Evolutionary conservation across 2,329 filamentous ascomycete genomes (phyloP), one percentile per base, ranked within the genome.

Genomic region (Penicillium verrucosum): DNA sequence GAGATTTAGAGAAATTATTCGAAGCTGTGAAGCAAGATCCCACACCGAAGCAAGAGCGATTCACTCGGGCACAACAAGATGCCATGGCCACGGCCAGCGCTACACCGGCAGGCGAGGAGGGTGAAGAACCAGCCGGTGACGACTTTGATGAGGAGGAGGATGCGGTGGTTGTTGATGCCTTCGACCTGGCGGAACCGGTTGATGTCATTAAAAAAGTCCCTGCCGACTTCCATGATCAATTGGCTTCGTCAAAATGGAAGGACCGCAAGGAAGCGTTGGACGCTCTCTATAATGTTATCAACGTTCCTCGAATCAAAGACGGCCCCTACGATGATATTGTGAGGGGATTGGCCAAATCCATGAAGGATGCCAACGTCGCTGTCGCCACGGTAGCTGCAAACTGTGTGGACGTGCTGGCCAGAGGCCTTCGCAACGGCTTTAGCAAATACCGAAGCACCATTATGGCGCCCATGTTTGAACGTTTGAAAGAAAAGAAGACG

Each of bases 311-410:
- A 60, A 96, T 99, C 73, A 95, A 96, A 73, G 93, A 97, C 65
- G 90, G 86, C 7, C 88, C 90, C 53, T 97, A 92, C 69, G 85
- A 88, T 71, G 93, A 97, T 67, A 82, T 97, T 64, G 85, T 90
- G 54, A 84, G 90, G 59, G 88, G 85, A 4, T 81, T 97, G 53
- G 93, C 94, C 43, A 99, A 97, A 75, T 91, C 86, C 66, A 99
- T 99, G 94, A 99, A 99, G 75, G 95, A 99, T 66, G 94, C 95
- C 66, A 99, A 99, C 70, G 89, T 99, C 64, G 89, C 90, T 5
- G 94, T 97, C 47, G 94, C 97, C 21, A 94, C 89, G 1, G 88
- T 94, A 62, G 93, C 95, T 6, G 94, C 93, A 3, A 92, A 95
- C 67, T 96, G 93, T 74, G 89, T 97, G 34, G 92, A 97, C 68